Evolutionary conservation across 768 basidiomycete species (phyloP), one percentile per base, ranked within the genome.

Genomic region (Lentinus brumalis): DNA sequence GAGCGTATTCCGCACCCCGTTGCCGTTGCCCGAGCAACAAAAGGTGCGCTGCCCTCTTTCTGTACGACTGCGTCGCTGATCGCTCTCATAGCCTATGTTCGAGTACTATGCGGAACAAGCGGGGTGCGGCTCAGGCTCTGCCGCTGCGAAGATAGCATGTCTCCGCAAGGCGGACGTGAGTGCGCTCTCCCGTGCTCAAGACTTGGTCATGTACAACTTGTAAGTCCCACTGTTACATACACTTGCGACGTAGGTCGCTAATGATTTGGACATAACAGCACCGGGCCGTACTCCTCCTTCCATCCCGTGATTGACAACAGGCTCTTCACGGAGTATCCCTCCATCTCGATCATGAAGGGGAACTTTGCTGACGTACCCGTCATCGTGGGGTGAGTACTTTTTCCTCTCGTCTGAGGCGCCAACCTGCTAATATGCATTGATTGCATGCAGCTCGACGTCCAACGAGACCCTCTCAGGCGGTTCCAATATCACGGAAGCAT

Each of bases 401-500:
- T 57, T 46, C 46, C 50, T 30, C 53, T 38, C n/a, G 14, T 40
- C 26, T 46, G 32, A 56, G 38, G 2, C 21, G 21, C 21, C 39
- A 46, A 53, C 21, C 50, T 55, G 41, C 29, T 18, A 12, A 39
- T 18, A 7, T 7, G 32, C 40, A 44, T n/a, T 38, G 42, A 42
- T 44, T 40, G 21, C 29, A 10, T 38, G 14, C 54, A 76, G 86
- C 2, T 74, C 85, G 0, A 85, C 84, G 3, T 82, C 84, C 7
- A 86, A 89, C 52, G 86, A 88, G 67, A 84, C 86, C 1, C 69
- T 83, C 38, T 77, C 80, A 4, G 73, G 76, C 11, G 79, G 81
- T 2, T 64, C 63, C 15, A 72, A 77, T 51, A 71, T 84, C 40
- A 61, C 72, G 1, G 50, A 75, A 1, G 76, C 77, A 5, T 64